Evolutionary conservation across 169 alveolate species (phyloP), one percentile per base, ranked within the genome.

Genomic region (Babesia bigemina): DNA sequence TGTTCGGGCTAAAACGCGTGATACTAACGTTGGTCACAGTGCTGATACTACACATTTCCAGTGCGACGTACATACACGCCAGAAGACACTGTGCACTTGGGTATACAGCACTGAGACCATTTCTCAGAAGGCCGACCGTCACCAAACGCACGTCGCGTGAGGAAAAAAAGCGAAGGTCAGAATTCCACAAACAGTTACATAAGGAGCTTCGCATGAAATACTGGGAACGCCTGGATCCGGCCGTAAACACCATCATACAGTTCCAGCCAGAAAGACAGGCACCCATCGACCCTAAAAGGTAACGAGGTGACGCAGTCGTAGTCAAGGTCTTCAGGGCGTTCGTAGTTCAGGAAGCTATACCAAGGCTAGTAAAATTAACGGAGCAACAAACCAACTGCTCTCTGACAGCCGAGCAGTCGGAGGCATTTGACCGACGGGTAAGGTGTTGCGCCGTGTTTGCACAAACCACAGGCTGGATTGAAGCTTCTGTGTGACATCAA

Each of bases 291-390:
- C 88, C 88, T 12, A 81, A 65, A 58, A 81, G 88, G 88, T 70
- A 72, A n/a, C 21, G 13, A 7, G 22, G 2, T 4, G 62, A 39
- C 3, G 26, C 26, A 14, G 33, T 0, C 7, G 7, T 10, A 14
- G 39, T 50, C 14, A 36, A n/a, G 10, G 14, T 10, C 8, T 24
- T 26, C 44, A 81, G 88, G 84, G 57, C 77, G 29, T 81, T 81
- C 63, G 73, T 81, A 17, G 88, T 81, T 17, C 88, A 81, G 71
- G 88, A 81, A 57, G 88, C 60, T 19, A 81, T 81, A 42, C 88
- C 88, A 24, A n/a, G 70, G 36, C 75, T 81, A 50, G 88, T 81
- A 4, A 59, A 63, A 36, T 36, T 81, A 24, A 56, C 57, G 52
- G 48, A 52, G 14, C 57, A 76, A 11, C 84, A 69, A n/a, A 44